Base-by-base conservation (phyloP, 1,139 yeast genomes). In the Yamadazyma conglobata region DNA sequence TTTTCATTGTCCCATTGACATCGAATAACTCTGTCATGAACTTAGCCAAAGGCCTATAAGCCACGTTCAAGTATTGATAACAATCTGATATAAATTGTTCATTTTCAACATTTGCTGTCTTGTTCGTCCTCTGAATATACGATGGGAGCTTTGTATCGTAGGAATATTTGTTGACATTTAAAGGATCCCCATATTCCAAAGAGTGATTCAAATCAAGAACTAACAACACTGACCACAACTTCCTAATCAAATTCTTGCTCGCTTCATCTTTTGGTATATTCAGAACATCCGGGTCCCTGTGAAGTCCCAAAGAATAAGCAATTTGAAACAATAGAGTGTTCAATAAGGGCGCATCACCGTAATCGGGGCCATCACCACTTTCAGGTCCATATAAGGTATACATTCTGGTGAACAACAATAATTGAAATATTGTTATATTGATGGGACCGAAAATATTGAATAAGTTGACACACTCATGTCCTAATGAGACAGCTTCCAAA, bases 371-470 rank as follows among this genome's bases (percentile, higher is more conserved):
- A 33, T 64, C 69, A 11, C 77, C 75, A 39, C 69, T 72, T 44
- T 72, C 77, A 2, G 76, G 77, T 0, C 75, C 60, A 37, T 52
- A 44, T 24, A 49, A 44, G 30, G 60, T 64, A 46, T 71, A 72
- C 15, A 57, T 39, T 37, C 75, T 51, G 24, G 56, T 43, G 25
- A 62, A 42, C 12, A 69, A 40, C 1, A 70, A 55, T 31, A 76
- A 66, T 42, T 77, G 81, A 35, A 77, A 58, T 7, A 75, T 62
- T 0, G 66, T 58, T 33, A 77, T 43, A 18, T 73, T 70, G 16
- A 71, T 64, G 11, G 44, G 42, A 31, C 62, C 48, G 45, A 58
- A 47, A 17, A 64, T 40, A 25, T 64, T 58, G 40, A 66, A 65
- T 35, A 60, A 67, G 30, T 58, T 53, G 17, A 64, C 48, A 36